Base-by-base conservation (phyloP, 495 filamentous ascomycete species). In the Chaetomium tenue region DNA sequence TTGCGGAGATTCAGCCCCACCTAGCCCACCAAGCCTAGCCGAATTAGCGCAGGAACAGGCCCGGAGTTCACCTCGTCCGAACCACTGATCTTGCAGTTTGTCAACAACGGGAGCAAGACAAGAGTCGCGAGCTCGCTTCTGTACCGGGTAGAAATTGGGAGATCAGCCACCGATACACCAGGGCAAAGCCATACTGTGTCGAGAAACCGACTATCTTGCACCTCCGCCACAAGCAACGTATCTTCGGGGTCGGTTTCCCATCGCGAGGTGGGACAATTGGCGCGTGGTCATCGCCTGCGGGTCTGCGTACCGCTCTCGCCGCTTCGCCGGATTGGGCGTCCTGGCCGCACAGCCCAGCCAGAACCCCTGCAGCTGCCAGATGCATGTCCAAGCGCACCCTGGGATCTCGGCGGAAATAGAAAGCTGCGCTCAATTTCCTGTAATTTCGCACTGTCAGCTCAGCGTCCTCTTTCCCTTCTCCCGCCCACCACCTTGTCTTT, bases 361-460 rank as follows among this genome's bases (percentile, higher is more conserved):
- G 37, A n/a, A n/a, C 20, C 39, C 56, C 40, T 52, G 56, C 40
- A 57, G 30, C 33, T 44, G 40, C 40, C 20, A 23, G 51, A 30
- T 22, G 52, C 54, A 23, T 47, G 39, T 44, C 26, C 40, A 60
- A 58, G 56, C 42, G 26, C 44, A 47, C 57, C 44, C 44, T 60
- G 57, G 57, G 22, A 47, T 16, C 26, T 37, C 23, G 22, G 40
- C 40, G 11, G 58, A 25, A 52, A 53, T 40, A 61, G 59, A 61
- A 61, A 52, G 28, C 47, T 40, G 47, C 30, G 30, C 59, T 26
- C 59, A 53, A 52, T 61, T 61, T 61, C 59, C 59, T 61, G 28
- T 22, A 52, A 26, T 53, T 42, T 30, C 59, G 33, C 33, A 46
- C 6, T 22, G 58, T 52, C 47, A 61, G 47, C 47, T 44, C 39